Conservation (phyloP, 2,329 filamentous ascomycete species). For the Cercospora janseana region DNA sequence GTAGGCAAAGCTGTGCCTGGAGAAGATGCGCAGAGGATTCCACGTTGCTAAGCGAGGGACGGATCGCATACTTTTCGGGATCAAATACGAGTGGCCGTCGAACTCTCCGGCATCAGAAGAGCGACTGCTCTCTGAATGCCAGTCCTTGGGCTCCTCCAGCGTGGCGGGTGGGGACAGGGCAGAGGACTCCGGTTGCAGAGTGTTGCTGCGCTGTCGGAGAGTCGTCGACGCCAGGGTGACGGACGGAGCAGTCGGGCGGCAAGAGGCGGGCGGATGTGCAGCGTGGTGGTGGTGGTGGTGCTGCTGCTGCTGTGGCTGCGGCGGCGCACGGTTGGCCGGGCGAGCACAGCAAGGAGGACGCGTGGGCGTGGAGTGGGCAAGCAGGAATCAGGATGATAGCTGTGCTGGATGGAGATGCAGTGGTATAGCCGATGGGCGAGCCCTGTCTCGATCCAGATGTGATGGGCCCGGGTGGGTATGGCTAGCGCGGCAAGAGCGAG, state of each 20-base stretch:
- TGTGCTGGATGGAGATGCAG: not conserved
- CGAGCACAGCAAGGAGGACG: too few species aligned
- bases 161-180: constrained; percentile 15
- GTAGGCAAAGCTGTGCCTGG: constrained; percentile 46
- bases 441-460: not conserved
- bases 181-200: constrained; percentile 6
- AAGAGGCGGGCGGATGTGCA: too few species aligned
- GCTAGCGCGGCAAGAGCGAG: too few species aligned
- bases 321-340: too few species aligned
- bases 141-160: constrained; percentile 29
- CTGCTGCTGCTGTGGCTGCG: too few species aligned
- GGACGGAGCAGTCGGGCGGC: not conserved
- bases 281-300: not conserved
- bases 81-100: constrained; percentile 9
- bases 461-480: too few species aligned
- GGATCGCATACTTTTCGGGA: constrained; percentile 26
- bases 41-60: constrained; percentile 41
- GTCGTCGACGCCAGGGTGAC: constrained; percentile 6
- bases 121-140: constrained; percentile 28
- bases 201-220: constrained; percentile 13
- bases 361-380: too few species aligned
- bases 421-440: not conserved
- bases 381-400: not conserved
- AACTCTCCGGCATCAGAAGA: constrained; percentile 26
- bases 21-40: constrained; percentile 48